Evolutionary conservation across 2,329 filamentous ascomycete species (phyloP), one percentile per base, ranked within the genome.

Genomic region (Fonsecaea erecta): DNA sequence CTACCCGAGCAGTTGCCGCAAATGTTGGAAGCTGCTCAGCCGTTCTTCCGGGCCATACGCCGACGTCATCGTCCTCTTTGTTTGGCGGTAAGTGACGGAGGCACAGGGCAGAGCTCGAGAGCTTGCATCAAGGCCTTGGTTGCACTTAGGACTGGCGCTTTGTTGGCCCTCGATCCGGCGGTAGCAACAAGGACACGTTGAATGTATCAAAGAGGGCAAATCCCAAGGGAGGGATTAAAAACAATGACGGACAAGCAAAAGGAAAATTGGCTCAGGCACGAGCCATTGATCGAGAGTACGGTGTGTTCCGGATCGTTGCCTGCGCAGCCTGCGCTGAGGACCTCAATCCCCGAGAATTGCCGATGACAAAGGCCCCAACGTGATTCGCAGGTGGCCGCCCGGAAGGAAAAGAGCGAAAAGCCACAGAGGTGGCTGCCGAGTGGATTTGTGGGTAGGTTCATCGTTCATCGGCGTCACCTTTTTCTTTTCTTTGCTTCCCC

Each of bases 401-500:
- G 43, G 43, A 48, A 48, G 43, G 28, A 58, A 30, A 40, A 14
- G 16, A 40, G 37, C 12, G 37, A 18, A 40, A 40, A 40, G 58
- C 46, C 58, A 26, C 28, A 52, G 32, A 16, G 52, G 32, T 30
- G 51, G 48, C 52, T 11, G 43, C 46, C 54, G 32, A 40, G 54
- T 26, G 35, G 37, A 40, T 26, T 26, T 43, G 55, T 32, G 28
- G 28, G 28, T 30, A 8, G 21, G 60, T 54, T 35, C 16, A 26
- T 53, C 57, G 24, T 52, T 60, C 57, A 60, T 51, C 57, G 57
- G 43, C 46, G 57, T 60, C 43, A 60, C 59, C 48, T 34, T 46
- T 66, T 66, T 68, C 65, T 46, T 64, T 56, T 52, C 60, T 52
- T 40, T 34, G 24, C 52, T 59, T 65, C 56, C 37, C 18, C 56